Base-by-base conservation (phyloP, 352 stramenopile species). In the Phytophthora europaea region DNA sequence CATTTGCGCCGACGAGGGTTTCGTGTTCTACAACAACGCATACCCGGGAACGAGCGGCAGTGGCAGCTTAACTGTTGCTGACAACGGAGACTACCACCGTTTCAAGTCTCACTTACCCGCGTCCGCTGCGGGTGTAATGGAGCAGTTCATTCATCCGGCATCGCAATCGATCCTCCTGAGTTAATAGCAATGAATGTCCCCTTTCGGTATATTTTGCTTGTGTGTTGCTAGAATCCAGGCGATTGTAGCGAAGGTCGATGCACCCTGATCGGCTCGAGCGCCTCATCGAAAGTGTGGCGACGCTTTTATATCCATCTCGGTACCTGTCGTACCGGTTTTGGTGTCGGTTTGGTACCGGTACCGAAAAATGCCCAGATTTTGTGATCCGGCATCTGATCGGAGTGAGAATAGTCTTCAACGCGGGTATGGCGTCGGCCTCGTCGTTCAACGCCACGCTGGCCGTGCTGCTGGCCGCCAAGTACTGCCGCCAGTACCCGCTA, bases 401-500 rank as follows among this genome's bases (percentile, higher is more conserved):
- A n/a, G n/a, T 31, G 26, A 31, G 26, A 31, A 31, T 31, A 31
- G 26, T 31, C 23, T 26, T 26, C 23, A 26, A 26, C 23, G 23
- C 23, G 40, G 16, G 7, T 8, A 76, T 80, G 75, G 48, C 68
- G 38, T 80, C 72, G 9, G n/a, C 67, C 20, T 82, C 75, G 65
- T 80, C 75, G 40, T 91, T 93, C 72, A 82, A 86, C 59, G 86
- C 75, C 47, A 66, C 83, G 62, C 74, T 83, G 50, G 86, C 88
- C n/a, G 85, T 95, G 72, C 82, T 95, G 26, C 75, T 94, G 34
- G 88, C 88, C 38, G 82, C 81, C 69, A 92, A 92, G 67, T 95
- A 85, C 76, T 94, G 86, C 71, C 75, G 79, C 50, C 76, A 86
- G 34, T 88, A 86, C 60, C 88, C 88, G 13, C 75, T 95, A 8